Conservation (phyloP, 2,329 filamentous ascomycete genomes). For the Aspergillus tanneri region DNA sequence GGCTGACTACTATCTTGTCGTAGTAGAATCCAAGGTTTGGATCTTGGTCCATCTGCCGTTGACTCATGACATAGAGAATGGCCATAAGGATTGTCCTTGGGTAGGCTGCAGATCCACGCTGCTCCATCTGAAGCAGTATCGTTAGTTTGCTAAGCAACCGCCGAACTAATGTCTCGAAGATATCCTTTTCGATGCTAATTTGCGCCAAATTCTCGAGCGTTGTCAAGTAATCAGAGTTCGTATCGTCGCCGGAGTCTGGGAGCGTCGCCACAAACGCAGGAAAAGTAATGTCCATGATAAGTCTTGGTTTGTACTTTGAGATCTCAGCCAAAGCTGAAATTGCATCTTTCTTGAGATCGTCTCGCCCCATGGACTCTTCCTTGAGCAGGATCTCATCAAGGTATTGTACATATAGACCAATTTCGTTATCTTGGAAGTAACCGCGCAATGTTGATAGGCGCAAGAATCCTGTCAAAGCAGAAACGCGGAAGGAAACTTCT, state of each 20-base stretch:
- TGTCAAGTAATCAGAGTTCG: constrained; percentile 49
- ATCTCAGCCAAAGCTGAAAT: constrained; percentile 60
- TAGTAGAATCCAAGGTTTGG: constrained; percentile 49
- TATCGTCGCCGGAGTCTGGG: constrained; percentile 56
- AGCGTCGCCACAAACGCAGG: constrained; percentile 65
- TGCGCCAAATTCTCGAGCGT: constrained; percentile 65
- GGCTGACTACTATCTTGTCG: constrained; percentile 51
- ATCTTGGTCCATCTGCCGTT: constrained; percentile 47
- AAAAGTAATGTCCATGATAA: constrained; percentile 65
- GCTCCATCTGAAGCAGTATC: constrained; percentile 53
- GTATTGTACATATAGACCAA: constrained; percentile 56
- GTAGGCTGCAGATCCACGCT: constrained; percentile 51
- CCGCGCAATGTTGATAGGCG: constrained; percentile 47
- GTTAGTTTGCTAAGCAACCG: constrained; percentile 64
- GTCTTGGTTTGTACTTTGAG: constrained; percentile 60
- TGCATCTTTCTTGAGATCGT: constrained; percentile 59
- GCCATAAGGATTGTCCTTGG: constrained; percentile 61
- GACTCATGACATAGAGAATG: constrained; percentile 60
- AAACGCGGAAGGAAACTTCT: constrained; percentile 51
- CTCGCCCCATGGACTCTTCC: constrained; percentile 56
- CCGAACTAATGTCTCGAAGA: constrained; percentile 64
- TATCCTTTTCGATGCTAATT: constrained; percentile 60
- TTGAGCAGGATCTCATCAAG: constrained; percentile 61
- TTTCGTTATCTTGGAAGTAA: constrained; percentile 53
- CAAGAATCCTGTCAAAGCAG: constrained; percentile 49